Evolutionary conservation across 768 basidiomycete genomes (phyloP), one percentile per base, ranked within the genome.

Genomic region (Boletus eberwhitei): DNA sequence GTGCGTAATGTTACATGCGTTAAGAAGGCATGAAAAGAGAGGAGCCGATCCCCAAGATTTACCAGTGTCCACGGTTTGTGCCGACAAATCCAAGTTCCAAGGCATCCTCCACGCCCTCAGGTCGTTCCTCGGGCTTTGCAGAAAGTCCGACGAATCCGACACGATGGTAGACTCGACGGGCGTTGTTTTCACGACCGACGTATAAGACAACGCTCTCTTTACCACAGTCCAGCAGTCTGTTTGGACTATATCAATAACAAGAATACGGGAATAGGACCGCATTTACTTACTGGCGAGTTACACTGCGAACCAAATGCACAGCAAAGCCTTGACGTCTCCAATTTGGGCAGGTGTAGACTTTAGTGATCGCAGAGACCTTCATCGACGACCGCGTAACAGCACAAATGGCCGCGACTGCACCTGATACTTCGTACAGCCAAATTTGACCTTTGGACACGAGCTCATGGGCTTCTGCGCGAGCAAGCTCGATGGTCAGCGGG

Each of bases 311-410:
- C 36, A 84, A 65, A 42, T 72, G 71, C 63, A 80, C 79, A 16
- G 82, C 83, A 61, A 76, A 78, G 7, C 83, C 78, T 34, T 64
- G 66, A 13, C 76, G 69, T 52, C 81, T 66, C 73, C 73, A 80
- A 24, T 62, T 60, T 0, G 74, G 71, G 32, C 75, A 73, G 19
- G 82, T 84, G 62, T 78, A 81, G 2, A 83, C 82, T 64, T 84
- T 84, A 8, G 82, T 81, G 59, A 84, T 81, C 3, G 79, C 80
- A 14, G 79, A 76, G 22, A 82, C 78, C 12, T 69, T 71, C 52
- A 72, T 64, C 13, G 78, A 79, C 48, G 73, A 73, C n/a, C 82
- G 77, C n/a, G 82, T 79, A 21, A 78, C 80, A 16, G 82, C 82
- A 43, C 81, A 82, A 39, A 84, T 76, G 19, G 76, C 78, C 5